Evolutionary conservation across 208 protist genomes (phyloP), one percentile per base, ranked within the genome.

Genomic region (Balamuthia mandrillaris): DNA sequence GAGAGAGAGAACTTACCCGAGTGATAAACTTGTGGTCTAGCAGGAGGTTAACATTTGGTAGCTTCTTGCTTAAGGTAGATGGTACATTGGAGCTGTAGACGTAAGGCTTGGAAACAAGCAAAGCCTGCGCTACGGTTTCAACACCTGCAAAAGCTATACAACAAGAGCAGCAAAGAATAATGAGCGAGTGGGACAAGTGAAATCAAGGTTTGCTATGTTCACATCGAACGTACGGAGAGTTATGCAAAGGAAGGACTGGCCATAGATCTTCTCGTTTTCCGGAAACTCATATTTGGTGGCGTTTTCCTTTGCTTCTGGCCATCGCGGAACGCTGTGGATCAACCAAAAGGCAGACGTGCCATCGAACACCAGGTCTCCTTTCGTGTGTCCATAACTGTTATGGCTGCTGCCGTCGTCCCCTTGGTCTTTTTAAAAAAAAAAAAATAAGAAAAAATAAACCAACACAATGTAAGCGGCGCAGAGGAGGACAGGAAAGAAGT

Each of bases 191-290:
- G 1, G 41, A 49, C 2, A 49, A 51, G 9, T 47, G 3, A 27
- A 49, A 1, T 21, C 24, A 74, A 51, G 12, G 21, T 52, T 6
- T 24, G 37, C 14, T 39, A 65, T n/a, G 24, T n/a, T 27, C 3
- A n/a, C 24, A n/a, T 14, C 21, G 0, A 63, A 9, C 56, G 21
- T 70, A 39, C 49, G 39, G 37, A 81, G 90, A 1, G 77, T 58
- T 5, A 89, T 65, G 77, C 89, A 91, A 6, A 90, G 16, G 52
- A 89, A 91, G 14, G 87, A 86, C 66, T 91, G 89, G 31, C 89
- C 89, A 44, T 90, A 90, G 1, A 81, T 58, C 5, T 44, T 42
- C 49, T 66, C 89, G 29, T 88, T 72, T 4, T 39, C 75, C 47
- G 89, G 89, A n/a, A 52, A 91, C 4, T 31, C 27, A 37, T 89